Conservation (phyloP, 768 basidiomycete genomes). For the Mycena kentingensis region DNA sequence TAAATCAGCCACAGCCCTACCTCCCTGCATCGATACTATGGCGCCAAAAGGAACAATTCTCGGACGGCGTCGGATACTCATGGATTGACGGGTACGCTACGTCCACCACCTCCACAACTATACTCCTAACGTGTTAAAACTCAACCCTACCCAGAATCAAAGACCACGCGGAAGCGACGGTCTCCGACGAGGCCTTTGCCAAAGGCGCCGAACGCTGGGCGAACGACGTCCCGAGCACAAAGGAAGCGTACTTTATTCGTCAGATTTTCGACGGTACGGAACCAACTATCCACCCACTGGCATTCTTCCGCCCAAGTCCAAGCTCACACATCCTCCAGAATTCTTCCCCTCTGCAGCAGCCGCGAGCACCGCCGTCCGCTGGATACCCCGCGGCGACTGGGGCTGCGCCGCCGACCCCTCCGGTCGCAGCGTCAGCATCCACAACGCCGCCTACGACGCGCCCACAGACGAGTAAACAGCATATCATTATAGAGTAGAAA, state of each 20-base stretch:
- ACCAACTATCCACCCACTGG: not conserved
- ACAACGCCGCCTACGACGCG: conserved; percentile 82
- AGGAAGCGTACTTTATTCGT: conserved; percentile 93
- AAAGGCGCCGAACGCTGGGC: conserved; percentile 75
- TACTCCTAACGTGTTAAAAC: not conserved
- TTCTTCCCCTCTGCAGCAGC: conserved; percentile 86
- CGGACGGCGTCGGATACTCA: conserved; percentile 97
- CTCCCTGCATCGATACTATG: conserved; percentile 93
- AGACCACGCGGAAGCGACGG: conserved; percentile 70
- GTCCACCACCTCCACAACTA: not conserved
- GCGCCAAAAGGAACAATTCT: conserved; percentile 99
- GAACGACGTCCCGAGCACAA: conserved; percentile 85
- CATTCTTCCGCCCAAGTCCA: conserved; percentile 15
- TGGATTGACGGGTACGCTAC: conserved; percentile 90
- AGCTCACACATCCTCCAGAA: too few species aligned
- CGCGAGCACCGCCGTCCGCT: conserved; percentile 88
- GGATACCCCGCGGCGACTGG: conserved; percentile 97
- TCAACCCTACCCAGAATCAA: conserved; percentile 69
- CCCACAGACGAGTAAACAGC: conserved; percentile 25
- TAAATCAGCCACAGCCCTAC: conserved; percentile 66
- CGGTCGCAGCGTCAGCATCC: conserved; percentile 93
- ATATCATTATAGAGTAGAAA: conserved; percentile 16
- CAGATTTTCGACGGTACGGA: conserved; percentile 82
- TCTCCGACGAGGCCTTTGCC: conserved; percentile 83
- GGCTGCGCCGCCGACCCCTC: conserved; percentile 94